Base-by-base conservation (phyloP, 805 yeast species). In the Pichia kluyveri region DNA sequence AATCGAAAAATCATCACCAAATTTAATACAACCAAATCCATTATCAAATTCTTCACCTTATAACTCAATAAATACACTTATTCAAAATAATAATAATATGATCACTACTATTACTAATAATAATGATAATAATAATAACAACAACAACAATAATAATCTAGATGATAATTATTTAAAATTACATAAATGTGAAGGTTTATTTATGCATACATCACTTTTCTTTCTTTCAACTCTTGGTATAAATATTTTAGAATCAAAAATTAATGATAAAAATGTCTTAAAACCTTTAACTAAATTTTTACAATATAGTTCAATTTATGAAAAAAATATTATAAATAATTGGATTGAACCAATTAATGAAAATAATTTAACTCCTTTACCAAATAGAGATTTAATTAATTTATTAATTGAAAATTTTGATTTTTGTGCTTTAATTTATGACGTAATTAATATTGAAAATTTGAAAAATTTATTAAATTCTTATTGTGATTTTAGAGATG, bases 181-280 rank as follows among this genome's bases (percentile, higher is more conserved):
- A 9, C 17, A n/a, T 28, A 40, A 28, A 45, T 49, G 38, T 23
- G 36, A 43, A 14, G 55, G 48, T 18, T 36, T 50, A 17, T 48
- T 50, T 11, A 36, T 45, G 28, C 68, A 67, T 45, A 54, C 65
- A 1, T 56, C 69, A 1, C 59, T 73, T 45, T 69, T 76, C 1
- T 51, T 73, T n/a, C 63, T 73, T 42, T 67, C 75, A 7, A 54
- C 61, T 4, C 50, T 55, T 38, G 79, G 80, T 11, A 37, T 74
- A 8, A 55, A 57, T 38, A 71, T 77, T 76, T 52, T 75, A 10
- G 56, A 59, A 11, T 47, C 47, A 12, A 49, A 51, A 17, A 30
- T 63, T 23, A 48, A 56, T 27, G 41, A 58, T 38, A 47, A 52
- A 1, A 43, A 47, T 3, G 38, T 46, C 8, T 38, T 62, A 19